Percentiles rank a stretch among this genome's conserved stretches.
phyloP scores from a whole-genome alignment of 352 stramenopile species.

The Nothophytophthora sp. region DNA sequence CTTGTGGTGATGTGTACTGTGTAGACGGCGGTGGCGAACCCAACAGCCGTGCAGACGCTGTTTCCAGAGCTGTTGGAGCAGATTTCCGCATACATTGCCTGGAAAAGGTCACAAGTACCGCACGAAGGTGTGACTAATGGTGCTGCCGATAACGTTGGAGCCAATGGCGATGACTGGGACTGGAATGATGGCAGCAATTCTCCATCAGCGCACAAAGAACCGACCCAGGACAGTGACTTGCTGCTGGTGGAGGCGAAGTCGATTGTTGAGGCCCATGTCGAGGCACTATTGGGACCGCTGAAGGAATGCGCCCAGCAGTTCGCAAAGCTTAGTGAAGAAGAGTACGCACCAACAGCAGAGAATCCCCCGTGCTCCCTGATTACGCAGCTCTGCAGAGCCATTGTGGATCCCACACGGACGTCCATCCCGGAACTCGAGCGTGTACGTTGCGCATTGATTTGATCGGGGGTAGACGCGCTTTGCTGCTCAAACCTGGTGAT shows the following conservation, averaged over 20 bases:
- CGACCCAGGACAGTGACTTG: slow-evolving; percentile 17
- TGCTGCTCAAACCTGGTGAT: too few species aligned
- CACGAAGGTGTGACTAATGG: not conserved
- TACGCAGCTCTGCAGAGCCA: slow-evolving; percentile 44
- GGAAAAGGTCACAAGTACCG: slow-evolving; percentile 3
- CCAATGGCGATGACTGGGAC: slow-evolving; percentile 65
- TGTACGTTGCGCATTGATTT: too few species aligned
- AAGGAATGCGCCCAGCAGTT: slow-evolving; percentile 73
- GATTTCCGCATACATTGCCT: slow-evolving; percentile 27
- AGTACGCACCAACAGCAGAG: slow-evolving; percentile 10
- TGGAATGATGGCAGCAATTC: slow-evolving; percentile 48
- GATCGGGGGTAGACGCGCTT: too few species aligned
- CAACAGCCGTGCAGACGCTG: slow-evolving; percentile 20
- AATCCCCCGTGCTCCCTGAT: slow-evolving; percentile 34
- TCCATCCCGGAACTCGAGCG: slow-evolving; percentile 47
- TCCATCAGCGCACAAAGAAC: slow-evolving; percentile 5
- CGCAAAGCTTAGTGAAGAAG: slow-evolving; percentile 32
- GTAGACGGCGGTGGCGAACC: slow-evolving; percentile 26
- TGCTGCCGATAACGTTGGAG: slow-evolving; percentile 19
- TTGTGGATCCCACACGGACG: slow-evolving; percentile 29
- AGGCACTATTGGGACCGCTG: slow-evolving; percentile 39
- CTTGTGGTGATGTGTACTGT: not conserved
- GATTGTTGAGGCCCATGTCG: slow-evolving; percentile 45
- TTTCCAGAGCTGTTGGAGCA: slow-evolving; percentile 36
- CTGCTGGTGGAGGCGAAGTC: slow-evolving; percentile 27